Percentiles rank a stretch among this genome's conserved stretches.
phyloP scores from a whole-genome alignment of 371 early-diverging fungal species.

The Mortierella sp. region DNA sequence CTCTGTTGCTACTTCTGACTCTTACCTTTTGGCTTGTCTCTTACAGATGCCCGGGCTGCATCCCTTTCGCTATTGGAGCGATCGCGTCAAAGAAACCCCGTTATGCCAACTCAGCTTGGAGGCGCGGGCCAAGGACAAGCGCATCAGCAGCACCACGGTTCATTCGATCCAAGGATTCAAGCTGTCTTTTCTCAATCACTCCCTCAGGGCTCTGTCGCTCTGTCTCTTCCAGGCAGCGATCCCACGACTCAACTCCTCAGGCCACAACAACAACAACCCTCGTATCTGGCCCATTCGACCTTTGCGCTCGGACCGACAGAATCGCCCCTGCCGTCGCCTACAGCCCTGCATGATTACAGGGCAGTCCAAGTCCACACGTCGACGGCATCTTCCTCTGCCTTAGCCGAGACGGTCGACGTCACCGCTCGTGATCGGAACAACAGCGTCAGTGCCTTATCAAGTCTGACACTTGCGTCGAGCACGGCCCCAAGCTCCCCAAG shows the following conservation, averaged over 20 bases:
- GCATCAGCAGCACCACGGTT: constrained; percentile 13
- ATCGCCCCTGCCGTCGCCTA: too few species aligned
- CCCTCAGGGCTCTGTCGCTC: constrained; percentile 12
- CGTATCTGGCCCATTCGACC: too few species aligned
- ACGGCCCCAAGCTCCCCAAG: constrained; percentile 11
- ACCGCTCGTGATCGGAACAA: too few species aligned
- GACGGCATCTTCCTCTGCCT: too few species aligned
- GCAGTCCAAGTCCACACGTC: too few species aligned
- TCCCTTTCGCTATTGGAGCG: constrained; percentile 31
- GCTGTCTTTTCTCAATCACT: constrained; percentile 13
- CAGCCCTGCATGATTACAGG: too few species aligned
- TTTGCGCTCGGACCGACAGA: too few species aligned
- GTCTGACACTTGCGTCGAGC: background rate
- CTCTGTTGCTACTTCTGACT: background rate
- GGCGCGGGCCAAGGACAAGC: background rate
- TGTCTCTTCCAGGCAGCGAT: constrained; percentile 10
- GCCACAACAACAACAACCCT: constrained; percentile 16
- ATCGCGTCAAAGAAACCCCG: constrained; percentile 37
- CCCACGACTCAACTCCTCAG: constrained; percentile 29
- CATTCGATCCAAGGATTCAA: constrained; percentile 3
- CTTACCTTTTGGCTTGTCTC: background rate
- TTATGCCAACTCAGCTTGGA: constrained; percentile 1
- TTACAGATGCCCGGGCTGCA: constrained; percentile 22
- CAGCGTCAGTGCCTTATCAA: too few species aligned
- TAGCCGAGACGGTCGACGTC: too few species aligned